A percentile compares a stretch with the other conserved stretches of the same genome.
These are phyloP conservation scores for Turritis glabra DNA, from an alignment of 345 rosid genomes.

Conservation along the genomic window DNA sequence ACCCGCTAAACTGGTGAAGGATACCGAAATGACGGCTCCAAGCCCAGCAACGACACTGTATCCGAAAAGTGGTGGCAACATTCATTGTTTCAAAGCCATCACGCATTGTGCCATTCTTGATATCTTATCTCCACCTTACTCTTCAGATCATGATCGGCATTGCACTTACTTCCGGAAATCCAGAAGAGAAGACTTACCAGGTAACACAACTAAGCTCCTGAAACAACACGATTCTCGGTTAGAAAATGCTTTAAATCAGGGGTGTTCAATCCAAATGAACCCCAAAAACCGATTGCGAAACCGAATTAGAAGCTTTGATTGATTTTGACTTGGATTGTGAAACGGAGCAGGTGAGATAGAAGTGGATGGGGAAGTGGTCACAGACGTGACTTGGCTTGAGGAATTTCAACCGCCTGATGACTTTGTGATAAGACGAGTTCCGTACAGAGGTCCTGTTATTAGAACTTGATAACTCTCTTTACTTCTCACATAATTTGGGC, in stretches of 20 bases:
- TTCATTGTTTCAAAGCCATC: slow-evolving; percentile 76
- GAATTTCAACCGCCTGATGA: slow-evolving; percentile 83
- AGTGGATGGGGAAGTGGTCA: slow-evolving; percentile 52
- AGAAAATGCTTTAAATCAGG: not conserved
- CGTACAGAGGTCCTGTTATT: slow-evolving; percentile 76
- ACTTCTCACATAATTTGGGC: slow-evolving; percentile 12
- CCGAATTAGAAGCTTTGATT: not conserved
- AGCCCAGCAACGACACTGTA: slow-evolving; percentile 61
- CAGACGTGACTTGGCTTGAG: slow-evolving; percentile 75
- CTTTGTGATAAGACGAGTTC: slow-evolving; percentile 67
- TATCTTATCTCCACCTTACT: slow-evolving; percentile 74
- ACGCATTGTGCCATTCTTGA: slow-evolving; percentile 79
- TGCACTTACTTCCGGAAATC: slow-evolving; percentile 67
- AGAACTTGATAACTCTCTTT: slow-evolving; percentile 42
- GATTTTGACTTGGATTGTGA: not conserved
- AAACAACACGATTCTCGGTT: not conserved
- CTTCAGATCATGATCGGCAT: slow-evolving; percentile 57
- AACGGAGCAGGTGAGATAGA: slow-evolving; percentile 55
- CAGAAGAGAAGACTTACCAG: slow-evolving; percentile 56
- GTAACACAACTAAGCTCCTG: slow-evolving; percentile 39
- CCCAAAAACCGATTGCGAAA: not conserved
- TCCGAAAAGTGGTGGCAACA: slow-evolving; percentile 80
- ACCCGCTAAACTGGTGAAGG: slow-evolving; percentile 72
- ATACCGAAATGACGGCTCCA: slow-evolving; percentile 69
- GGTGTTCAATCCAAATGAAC: not conserved